These are phyloP conservation scores for Neurospora sp. DNA, from an alignment of 495 filamentous ascomycete genomes.

Conservation along the genomic window DNA sequence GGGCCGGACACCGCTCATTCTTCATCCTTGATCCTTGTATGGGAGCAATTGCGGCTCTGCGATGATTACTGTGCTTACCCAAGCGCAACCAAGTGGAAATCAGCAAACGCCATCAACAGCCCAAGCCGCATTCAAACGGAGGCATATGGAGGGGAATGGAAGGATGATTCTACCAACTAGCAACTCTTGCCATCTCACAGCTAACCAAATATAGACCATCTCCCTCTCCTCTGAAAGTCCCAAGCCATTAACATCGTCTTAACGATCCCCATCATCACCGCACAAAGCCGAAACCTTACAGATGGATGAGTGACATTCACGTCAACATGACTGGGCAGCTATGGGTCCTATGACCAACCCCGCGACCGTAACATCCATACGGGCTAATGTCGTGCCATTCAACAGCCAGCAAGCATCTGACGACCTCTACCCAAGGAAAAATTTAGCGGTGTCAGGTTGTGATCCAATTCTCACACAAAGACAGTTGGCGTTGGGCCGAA, in stretches of 20 bases:
- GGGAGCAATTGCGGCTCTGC: neutral
- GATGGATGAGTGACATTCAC: neutral
- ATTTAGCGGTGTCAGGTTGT: neutral
- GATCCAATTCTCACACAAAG: too few relatives aligned
- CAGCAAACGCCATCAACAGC: neutral
- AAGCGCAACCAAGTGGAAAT: neutral
- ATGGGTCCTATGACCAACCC: neutral
- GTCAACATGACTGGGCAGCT: neutral
- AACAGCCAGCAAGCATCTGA: neutral
- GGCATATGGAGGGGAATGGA: neutral
- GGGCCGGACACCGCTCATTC: neutral
- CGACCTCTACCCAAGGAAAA: neutral
- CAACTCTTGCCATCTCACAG: neutral
- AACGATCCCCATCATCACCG: neutral
- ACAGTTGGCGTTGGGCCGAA: neutral
- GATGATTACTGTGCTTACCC: neutral
- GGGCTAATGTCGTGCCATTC: neutral
- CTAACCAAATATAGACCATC: neutral
- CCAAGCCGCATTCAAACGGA: neutral
- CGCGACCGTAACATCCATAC: neutral
- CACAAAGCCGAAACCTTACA: neutral
- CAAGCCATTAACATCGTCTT: neutral
- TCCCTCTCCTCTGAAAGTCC: neutral
- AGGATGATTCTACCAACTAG: neutral
- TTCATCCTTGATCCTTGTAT: neutral